These are phyloP conservation scores for Nicotiana sylvestris DNA, from an alignment of 257 asterid species.

Conservation along the genomic window DNA sequence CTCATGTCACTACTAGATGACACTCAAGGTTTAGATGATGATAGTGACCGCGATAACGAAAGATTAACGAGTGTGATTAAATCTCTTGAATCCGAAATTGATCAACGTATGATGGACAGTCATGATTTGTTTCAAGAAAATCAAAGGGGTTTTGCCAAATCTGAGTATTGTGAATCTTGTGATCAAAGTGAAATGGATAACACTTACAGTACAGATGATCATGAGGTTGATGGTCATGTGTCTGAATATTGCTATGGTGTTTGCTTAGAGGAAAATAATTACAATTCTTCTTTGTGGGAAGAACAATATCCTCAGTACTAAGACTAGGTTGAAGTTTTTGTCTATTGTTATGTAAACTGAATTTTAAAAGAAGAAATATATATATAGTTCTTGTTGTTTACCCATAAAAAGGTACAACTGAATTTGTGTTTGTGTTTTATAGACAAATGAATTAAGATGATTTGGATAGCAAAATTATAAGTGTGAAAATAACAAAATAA, in stretches of 20 bases:
- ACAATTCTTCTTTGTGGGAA: not conserved
- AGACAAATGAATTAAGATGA: no score
- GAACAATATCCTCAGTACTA: not conserved
- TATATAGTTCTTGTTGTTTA: no score
- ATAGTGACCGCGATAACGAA: not conserved
- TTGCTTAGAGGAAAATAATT: not conserved
- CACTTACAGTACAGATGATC: not conserved
- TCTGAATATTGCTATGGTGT: not conserved
- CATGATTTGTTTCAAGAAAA: slow-evolving; percentile 2
- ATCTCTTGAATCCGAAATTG: slow-evolving; percentile 8
- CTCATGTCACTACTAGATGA: slow-evolving; percentile 12
- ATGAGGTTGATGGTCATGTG: not conserved
- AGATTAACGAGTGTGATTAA: slow-evolving; percentile 12
- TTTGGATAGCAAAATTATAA: no score
- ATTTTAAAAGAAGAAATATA: not conserved
- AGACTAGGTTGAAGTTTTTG: not conserved
- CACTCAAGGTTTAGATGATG: not conserved
- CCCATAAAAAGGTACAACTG: no score
- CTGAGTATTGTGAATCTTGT: not conserved
- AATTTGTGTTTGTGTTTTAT: no score
- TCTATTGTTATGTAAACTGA: not conserved
- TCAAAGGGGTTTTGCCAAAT: not conserved
- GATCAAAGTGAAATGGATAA: not conserved
- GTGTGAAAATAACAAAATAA: no score
- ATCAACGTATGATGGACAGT: not conserved